Evolutionary conservation across 192 early-diverging fungal species (phyloP).

Genomic region (Linnemannia zychae): DNA sequence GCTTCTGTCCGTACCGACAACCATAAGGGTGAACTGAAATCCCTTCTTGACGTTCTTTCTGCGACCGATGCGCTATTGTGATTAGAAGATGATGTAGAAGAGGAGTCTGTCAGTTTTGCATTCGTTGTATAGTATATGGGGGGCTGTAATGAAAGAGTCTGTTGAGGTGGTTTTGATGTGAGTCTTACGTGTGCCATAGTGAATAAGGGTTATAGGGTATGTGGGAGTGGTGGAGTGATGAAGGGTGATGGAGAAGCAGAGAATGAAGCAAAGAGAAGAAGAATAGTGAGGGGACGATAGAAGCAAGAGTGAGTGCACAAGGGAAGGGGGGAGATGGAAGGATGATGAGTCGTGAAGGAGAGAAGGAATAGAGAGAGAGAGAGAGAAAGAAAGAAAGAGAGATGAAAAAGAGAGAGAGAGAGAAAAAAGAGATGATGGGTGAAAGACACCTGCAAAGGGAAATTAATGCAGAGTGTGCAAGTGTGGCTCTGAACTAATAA

Average conservation of each 20-base stretch:
- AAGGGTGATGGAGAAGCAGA: background rate
- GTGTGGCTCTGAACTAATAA: background rate
- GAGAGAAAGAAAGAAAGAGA: background rate
- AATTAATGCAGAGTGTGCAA: slow-evolving; percentile 4
- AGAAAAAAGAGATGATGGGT: slow-evolving; percentile 7
- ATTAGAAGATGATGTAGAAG: background rate
- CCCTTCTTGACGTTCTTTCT: slow-evolving; percentile 98
- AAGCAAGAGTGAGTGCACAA: background rate
- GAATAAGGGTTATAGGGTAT: slow-evolving; percentile 8
- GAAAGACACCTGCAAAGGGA: background rate
- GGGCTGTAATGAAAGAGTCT: background rate
- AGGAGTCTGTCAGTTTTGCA: background rate
- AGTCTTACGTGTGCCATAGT: slow-evolving; percentile 53
- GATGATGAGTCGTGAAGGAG: background rate
- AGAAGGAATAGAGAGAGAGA: background rate
- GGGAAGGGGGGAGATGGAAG: background rate
- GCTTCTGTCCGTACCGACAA: slow-evolving; percentile 79
- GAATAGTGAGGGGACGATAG: slow-evolving; percentile 1
- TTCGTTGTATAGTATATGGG: background rate
- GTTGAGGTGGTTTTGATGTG: background rate
- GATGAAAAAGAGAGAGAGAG: background rate
- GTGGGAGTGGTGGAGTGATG: background rate
- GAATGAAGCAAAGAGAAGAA: background rate
- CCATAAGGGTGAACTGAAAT: slow-evolving; percentile 97
- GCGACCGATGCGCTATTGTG: slow-evolving; percentile 57